Evolutionary conservation across 2,329 filamentous ascomycete species (phyloP).

Genomic region (Cladosporium colombiae): DNA sequence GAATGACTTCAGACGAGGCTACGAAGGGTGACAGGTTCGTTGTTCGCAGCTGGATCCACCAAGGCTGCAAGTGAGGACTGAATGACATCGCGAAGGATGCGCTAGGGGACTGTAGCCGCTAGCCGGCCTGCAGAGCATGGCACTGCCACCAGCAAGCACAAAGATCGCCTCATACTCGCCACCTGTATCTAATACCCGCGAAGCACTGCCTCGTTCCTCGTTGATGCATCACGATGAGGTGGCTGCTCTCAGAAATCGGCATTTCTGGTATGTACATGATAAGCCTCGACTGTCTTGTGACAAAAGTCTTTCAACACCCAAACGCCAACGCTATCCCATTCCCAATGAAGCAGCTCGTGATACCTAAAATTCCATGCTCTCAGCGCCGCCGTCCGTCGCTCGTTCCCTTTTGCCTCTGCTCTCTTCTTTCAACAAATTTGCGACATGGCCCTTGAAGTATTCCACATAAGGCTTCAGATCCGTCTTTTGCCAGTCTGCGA

Average conservation of each 20-base stretch:
- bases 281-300: background rate
- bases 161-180: background rate
- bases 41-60: background rate
- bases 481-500: constrained; percentile 96
- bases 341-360: background rate
- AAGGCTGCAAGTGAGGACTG: constrained; percentile 1
- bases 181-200: background rate
- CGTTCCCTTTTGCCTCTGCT: constrained; percentile 54
- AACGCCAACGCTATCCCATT: constrained; percentile 8
- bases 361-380: constrained; percentile 66
- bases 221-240: background rate
- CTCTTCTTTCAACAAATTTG: constrained; percentile 75
- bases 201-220: background rate
- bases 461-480: constrained; percentile 91
- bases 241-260: background rate
- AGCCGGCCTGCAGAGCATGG: background rate
- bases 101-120: background rate
- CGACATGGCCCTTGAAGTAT: constrained; percentile 80
- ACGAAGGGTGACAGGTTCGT: constrained; percentile 1
- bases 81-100: constrained; percentile 16
- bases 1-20: background rate
- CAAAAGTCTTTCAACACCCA: background rate
- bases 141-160: constrained; percentile 1
- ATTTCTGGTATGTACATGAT: background rate
- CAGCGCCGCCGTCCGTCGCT: constrained; percentile 48